Percentiles rank a stretch among this genome's conserved stretches.
Conservation (phyloP, 1,284 basidiomycete species). For the Melampsora medusae region DNA sequence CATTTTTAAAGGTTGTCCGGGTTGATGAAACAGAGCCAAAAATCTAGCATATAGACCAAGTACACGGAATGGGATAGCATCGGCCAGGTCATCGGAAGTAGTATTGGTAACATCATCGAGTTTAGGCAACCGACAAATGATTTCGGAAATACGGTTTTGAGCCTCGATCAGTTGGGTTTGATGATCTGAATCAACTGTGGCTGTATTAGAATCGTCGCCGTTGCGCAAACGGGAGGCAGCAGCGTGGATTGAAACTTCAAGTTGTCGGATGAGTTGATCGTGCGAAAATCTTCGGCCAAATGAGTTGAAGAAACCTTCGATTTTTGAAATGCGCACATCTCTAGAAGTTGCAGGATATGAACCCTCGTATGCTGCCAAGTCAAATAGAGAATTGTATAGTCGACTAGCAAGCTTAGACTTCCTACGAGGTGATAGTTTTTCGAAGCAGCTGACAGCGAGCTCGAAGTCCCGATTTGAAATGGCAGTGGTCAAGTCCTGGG, state of each 20-base stretch:
- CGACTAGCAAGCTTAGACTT: constrained; percentile 24
- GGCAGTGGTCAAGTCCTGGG: neutral
- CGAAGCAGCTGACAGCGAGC: constrained; percentile 5
- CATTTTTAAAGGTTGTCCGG: constrained; percentile 30
- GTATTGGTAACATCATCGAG: constrained; percentile 16
- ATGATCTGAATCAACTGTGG: neutral
- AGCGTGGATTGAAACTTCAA: constrained; percentile 26
- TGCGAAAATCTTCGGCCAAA: neutral
- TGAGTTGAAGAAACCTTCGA: constrained; percentile 22
- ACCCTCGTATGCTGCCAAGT: constrained; percentile 5
- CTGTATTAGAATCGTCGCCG: neutral
- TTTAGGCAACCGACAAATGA: constrained; percentile 24
- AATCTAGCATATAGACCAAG: constrained; percentile 32
- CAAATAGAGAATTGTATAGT: constrained; percentile 21
- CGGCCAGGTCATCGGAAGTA: constrained; percentile 28
- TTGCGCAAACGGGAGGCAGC: constrained; percentile 13
- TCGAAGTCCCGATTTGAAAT: constrained; percentile 14
- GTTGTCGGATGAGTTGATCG: constrained; percentile 11
- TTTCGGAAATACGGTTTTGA: constrained; percentile 10
- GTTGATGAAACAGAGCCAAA: constrained; percentile 30
- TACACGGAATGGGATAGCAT: constrained; percentile 26
- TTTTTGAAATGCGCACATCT: constrained; percentile 6
- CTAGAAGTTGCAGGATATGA: neutral
- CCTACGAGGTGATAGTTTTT: constrained; percentile 4
- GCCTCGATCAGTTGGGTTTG: constrained; percentile 2